Base-by-base conservation (phyloP, 148 eudicot species). In the Tetragonia tetragonoides region DNA sequence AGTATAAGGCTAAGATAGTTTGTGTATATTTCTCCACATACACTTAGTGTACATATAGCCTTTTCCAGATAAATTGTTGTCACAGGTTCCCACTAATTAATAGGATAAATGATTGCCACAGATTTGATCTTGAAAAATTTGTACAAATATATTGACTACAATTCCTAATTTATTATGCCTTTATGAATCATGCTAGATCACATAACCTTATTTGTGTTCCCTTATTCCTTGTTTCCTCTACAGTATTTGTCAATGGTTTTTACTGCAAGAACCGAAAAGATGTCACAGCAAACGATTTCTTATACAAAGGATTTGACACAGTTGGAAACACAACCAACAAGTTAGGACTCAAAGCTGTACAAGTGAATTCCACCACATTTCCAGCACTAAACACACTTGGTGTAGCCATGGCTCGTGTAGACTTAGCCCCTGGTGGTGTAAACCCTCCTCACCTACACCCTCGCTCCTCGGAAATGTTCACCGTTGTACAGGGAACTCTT, bases 401-500 rank as follows among this genome's bases (percentile, higher is more conserved):
- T 0, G 80, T 78, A 6, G 7, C 69, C 46, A 70, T 78, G 10
- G 80, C 62, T 7, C 75, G 75, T 0, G 42, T 70, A 12, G 80
- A 78, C 14, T 61, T 70, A 21, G 75, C 28, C 9, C 69, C 68
- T 15, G 61, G 8, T 3, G 80, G 80, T 0, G 34, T 78, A 34
- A 78, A 78, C 49, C 61, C 75, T 4, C 80, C 75, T 14, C 80
- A 70, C 59, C 9, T 78, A 0, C 80, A 78, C 74, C 80, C 73
- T 3, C 69, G 73, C 1, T 61, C 37, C 3, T 78, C 80, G 4
- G 75, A 78, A 12, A n/a, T 44, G 20, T 70, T 70, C 49, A 67
- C 80, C 14, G 75, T 78, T 11, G 41, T 78, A 37, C 75, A 78
- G 14, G 80, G 80, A 7, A 70, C 60, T 2, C 2, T 78, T 3